Evolutionary conservation across 257 asterid genomes (phyloP).

Genomic region (Gentiana macrophylla): DNA sequence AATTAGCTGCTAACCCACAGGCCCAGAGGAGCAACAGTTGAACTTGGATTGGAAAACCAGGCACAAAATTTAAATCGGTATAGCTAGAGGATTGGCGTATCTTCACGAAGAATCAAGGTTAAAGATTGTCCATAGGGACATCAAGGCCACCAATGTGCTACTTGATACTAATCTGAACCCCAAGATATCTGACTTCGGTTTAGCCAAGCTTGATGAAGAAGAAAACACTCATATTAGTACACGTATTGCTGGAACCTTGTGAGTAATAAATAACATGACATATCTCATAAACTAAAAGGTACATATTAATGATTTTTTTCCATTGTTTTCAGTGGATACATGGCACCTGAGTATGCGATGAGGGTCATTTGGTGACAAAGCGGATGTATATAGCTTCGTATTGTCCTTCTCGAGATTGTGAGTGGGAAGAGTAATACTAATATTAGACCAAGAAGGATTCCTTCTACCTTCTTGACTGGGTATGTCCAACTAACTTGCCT

Average conservation of each 20-base stretch:
- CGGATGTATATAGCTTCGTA: conserved; percentile 67
- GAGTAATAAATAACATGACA: conserved; percentile 1
- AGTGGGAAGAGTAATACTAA: conserved; percentile 58
- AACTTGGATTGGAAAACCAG: conserved; percentile 21
- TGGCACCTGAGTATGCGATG: conserved; percentile 83
- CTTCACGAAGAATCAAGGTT: conserved; percentile 23
- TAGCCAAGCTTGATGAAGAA: conserved; percentile 25
- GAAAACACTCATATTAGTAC: conserved; percentile 26
- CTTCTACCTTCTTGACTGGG: conserved; percentile 77
- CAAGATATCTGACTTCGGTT: conserved; percentile 31
- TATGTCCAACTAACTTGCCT: conserved; percentile 11
- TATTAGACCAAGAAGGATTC: conserved; percentile 52
- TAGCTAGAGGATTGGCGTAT: conserved; percentile 24
- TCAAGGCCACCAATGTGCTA: conserved; percentile 25
- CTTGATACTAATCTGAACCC: conserved; percentile 23
- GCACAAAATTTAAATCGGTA: conserved; percentile 13
- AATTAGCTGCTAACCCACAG: neutral
- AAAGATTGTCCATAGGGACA: conserved; percentile 30
- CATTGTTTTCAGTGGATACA: conserved; percentile 43
- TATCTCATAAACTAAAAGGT: too few species aligned
- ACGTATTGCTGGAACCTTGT: conserved; percentile 27
- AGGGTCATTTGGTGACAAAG: conserved; percentile 69
- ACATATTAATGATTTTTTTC: too few species aligned
- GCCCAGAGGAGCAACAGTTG: conserved; percentile 14
- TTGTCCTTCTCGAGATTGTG: conserved; percentile 55